phyloP scores from a whole-genome alignment of 441 rosid species.

The Gossypium davidsonii region DNA sequence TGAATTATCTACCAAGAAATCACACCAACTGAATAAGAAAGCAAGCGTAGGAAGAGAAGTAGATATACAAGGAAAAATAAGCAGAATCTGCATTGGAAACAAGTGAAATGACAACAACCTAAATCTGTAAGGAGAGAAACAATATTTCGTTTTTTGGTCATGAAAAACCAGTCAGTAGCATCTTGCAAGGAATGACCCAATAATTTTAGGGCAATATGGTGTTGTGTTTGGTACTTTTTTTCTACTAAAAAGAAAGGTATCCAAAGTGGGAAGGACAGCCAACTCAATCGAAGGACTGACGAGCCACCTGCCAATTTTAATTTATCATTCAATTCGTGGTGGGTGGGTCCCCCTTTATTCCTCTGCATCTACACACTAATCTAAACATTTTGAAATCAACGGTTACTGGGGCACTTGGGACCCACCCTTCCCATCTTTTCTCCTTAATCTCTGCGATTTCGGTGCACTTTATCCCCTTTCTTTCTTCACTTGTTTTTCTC shows the following conservation, averaged over 20 bases:
- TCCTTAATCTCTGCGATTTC: constrained; percentile 23
- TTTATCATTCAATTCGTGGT: background rate
- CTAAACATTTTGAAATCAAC: constrained; percentile 12
- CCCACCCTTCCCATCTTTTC: constrained; percentile 27
- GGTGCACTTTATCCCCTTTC: constrained; percentile 1
- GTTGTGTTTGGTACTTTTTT: too few relatives aligned
- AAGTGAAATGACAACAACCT: too few relatives aligned
- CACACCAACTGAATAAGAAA: background rate
- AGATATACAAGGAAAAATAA: background rate
- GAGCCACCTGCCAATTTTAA: too few relatives aligned
- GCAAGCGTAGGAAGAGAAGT: background rate
- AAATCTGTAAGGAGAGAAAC: too few relatives aligned
- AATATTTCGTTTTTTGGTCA: too few relatives aligned
- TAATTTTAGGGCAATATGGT: too few relatives aligned
- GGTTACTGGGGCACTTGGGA: constrained; percentile 25
- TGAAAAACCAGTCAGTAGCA: too few relatives aligned
- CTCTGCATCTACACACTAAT: constrained; percentile 9
- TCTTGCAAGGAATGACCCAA: too few relatives aligned
- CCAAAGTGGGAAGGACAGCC: too few relatives aligned
- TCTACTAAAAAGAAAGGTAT: too few relatives aligned
- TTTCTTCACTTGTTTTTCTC: background rate
- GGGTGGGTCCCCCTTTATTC: constrained; percentile 17
- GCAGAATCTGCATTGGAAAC: background rate
- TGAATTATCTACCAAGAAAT: background rate
- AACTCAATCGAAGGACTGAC: too few relatives aligned